phyloP scores from a whole-genome alignment of 1,139 yeast species.

The Yamadazyma siamensis region DNA sequence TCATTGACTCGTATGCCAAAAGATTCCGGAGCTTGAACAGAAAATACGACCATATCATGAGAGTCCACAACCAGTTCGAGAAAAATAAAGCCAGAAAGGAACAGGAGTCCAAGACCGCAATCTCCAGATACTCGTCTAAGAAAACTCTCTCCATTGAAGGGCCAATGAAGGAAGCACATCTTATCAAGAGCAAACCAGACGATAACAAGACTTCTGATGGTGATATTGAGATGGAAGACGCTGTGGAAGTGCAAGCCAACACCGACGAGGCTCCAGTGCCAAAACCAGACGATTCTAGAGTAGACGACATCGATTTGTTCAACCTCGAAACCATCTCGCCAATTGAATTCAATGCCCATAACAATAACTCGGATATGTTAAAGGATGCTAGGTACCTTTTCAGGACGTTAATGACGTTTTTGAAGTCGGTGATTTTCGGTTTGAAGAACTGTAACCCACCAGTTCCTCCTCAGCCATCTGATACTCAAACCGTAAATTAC shows the following conservation, averaged over 20 bases:
- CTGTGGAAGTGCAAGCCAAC: conserved; percentile 12
- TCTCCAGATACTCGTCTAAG: conserved; percentile 37
- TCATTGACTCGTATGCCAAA: conserved; percentile 84
- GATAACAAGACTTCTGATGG: conserved; percentile 5
- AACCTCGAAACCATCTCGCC: conserved; percentile 41
- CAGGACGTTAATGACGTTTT: conserved; percentile 83
- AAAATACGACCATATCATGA: conserved; percentile 65
- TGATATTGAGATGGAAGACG: conserved; percentile 7
- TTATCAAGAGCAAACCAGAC: conserved; percentile 10
- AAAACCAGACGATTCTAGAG: conserved; percentile 16
- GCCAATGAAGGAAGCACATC: conserved; percentile 1
- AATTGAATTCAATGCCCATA: conserved; percentile 27
- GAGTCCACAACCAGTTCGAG: conserved; percentile 57
- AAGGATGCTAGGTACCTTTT: conserved; percentile 87
- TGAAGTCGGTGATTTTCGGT: conserved; percentile 88
- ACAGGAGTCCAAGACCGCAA: conserved; percentile 39
- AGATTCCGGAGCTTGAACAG: conserved; percentile 74
- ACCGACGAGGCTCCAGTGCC: conserved; percentile 4
- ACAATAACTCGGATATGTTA: conserved; percentile 57
- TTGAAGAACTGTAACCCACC: conserved; percentile 89
- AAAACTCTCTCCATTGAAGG: conserved; percentile 10
- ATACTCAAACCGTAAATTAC: conserved; percentile 50
- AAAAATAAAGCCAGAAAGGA: conserved; percentile 40
- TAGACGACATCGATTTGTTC: conserved; percentile 31
- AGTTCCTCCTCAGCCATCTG: conserved; percentile 53